Evolutionary conservation across 306 rosid species (phyloP), one percentile per base, ranked within the genome.

Genomic region (Begonia fuchsioides): DNA sequence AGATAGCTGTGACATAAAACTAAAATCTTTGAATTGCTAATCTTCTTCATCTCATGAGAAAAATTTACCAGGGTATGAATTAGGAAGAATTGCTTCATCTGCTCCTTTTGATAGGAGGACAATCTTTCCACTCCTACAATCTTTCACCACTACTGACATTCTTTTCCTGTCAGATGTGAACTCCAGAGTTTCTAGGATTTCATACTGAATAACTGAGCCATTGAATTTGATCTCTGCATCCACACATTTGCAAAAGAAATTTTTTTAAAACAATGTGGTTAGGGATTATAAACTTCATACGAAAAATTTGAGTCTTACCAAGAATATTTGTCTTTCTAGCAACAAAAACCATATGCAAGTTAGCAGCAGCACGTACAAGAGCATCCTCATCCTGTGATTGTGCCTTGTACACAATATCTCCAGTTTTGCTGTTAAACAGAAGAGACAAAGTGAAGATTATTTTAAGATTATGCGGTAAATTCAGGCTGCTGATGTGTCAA

Each of bases 381-480:
- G 98, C 98, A 69, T 90, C 95, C 73, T 90, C 98, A 69, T 90
- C 98, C 76, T 90, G 95, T 61, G 98, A 90, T 63, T 90, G 98
- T 40, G 98, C 95, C 75, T 85, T 90, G 74, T 79, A 90, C 70
- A 82, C 17, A 58, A 90, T 77, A 68, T 65, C 74, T 70, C 98
- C 95, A 65, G 54, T 66, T 81, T 85, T 85, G 79, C 98, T 90
- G 67, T 56, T 56, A 59, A 60, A 66, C 17, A 59, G 20, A 45
- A 51, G 56, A 60, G 49, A 61, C 19, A 68, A 14, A 69, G 12
- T 57, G 47, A 60, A 56, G 39, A 62, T 13, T n/a, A 56, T 53
- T 55, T 56, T 26, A 44, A 50, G 50, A 62, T 46, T 43, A 50
- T 17, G 40, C 54, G 41, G 39, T 6, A 15, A 43, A 49, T 35